Base-by-base conservation (phyloP, 2,329 filamentous ascomycete genomes). In the Torrubiella hemipterigena region DNA sequence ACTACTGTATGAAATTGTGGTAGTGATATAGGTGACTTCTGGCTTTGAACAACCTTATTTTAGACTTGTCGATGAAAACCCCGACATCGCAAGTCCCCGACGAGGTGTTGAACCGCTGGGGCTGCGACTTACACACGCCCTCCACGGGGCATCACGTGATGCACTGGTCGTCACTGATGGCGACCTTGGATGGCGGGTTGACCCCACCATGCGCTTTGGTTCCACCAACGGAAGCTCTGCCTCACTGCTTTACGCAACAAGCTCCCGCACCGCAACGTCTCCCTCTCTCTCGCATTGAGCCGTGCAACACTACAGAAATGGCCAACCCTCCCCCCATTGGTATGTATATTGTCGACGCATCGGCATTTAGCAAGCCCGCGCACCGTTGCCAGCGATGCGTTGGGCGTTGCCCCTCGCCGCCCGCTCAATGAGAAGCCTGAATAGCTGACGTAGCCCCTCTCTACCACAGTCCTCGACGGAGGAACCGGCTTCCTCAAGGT, bases 401-500 rank as follows among this genome's bases (percentile, higher is more conserved):
- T n/a, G n/a, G n/a, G n/a, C n/a, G n/a, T n/a, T n/a, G n/a, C n/a
- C n/a, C n/a, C n/a, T n/a, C n/a, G n/a, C n/a, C n/a, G n/a, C n/a
- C n/a, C 33, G 38, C 39, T 42, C 38, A 29, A 20, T 27, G 31
- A 20, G 37, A 29, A 35, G 34, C 31, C 33, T 30, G 17, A 6
- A 12, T 24, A 29, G 34, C 44, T 51, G 40, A 51, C 44, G 29
- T 38, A 26, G 31, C 29, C 31, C 27, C 29, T 25, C 21, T 25
- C 31, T 32, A 27, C 27, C 20, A 17, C 44, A 96, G 91, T 98
- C 56, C 89, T 98, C 73, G 91, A 98, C 71, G 91, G 91, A 73
- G 91, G 91, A 63, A 98, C 91, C 56, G 91, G 91, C 63, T 98
- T 98, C 73, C 81, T 98, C 61, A 98, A 98, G 67, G 91, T 94